Evolutionary conservation across 495 filamentous ascomycete genomes (phyloP), one percentile per base, ranked within the genome.

Genomic region (Neohortaea acidophila): DNA sequence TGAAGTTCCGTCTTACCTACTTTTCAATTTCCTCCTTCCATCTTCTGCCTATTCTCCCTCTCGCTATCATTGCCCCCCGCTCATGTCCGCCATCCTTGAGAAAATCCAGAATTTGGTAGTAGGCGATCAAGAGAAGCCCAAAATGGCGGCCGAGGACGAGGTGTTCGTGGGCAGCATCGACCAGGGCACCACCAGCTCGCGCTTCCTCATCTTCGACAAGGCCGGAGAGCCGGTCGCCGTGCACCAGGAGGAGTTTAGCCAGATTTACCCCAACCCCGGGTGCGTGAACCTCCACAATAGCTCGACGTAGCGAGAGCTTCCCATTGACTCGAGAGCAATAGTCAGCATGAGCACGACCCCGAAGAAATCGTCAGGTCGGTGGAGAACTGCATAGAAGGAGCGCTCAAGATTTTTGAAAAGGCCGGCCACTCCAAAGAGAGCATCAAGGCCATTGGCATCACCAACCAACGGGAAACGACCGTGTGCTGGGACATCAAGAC

Each of bases 321-420:
- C 25, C 29, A 2, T 10, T 7, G 9, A n/a, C n/a, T n/a, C n/a
- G n/a, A n/a, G n/a, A n/a, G n/a, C n/a, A 32, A 40, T 57, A 92
- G 86, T 55, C 94, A 85, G 85, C 81, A 93, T 55, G 87, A 96
- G 57, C 87, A 96, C 53, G 81, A 94, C 49, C 83, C 87, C 6
- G 59, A 71, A 29, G 84, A 87, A 52, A 63, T 96, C 33, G 63
- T 92, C 15, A 60, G 63, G 34, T 84, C 84, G 3, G 86, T 91
- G 12, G 73, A 81, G 50, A 68, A 69, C 33, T 96, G 87, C 63
- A 86, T 72, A 13, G 66, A 70, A 27, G 60, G 74, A 28, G 41
- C 41, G 3, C 7, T 52, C n/a, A 45, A 52, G 32, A 23, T 20
- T 6, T 52, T 49, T 43, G 39, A 45, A 26, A 23, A 49, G 12